Evolutionary conservation across 2,329 filamentous ascomycete genomes (phyloP).

Genomic region (Penicillium sp.): DNA sequence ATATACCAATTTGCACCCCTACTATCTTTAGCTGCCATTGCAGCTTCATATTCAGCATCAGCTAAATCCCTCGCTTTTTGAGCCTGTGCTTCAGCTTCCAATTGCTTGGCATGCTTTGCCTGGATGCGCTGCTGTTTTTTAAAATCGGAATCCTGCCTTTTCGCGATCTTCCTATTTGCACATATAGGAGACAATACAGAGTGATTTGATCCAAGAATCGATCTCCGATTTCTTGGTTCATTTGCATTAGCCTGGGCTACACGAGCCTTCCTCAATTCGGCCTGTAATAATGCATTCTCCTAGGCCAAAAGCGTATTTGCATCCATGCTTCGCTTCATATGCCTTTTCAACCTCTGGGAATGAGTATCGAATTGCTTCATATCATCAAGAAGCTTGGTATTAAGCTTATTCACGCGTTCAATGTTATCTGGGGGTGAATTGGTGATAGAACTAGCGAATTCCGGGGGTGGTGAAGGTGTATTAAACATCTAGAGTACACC

Average conservation of each 20-base stretch:
- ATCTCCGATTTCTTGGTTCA: no score
- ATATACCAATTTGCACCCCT: no score
- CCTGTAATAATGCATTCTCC: no score
- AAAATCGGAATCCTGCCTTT: background rate
- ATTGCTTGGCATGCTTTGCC: background rate
- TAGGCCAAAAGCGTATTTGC: background rate
- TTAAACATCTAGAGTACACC: no score
- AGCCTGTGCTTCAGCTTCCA: background rate
- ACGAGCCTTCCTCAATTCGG: background rate
- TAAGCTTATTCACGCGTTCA: no score
- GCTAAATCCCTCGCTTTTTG: background rate
- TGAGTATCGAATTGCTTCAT: background rate
- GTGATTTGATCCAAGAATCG: background rate
- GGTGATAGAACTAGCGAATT: no score
- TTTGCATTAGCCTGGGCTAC: no score
- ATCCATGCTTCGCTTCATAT: background rate
- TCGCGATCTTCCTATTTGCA: background rate
- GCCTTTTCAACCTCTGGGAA: background rate
- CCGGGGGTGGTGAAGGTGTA: no score
- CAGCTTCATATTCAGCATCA: no score
- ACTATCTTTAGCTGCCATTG: no score
- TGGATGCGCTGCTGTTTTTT: background rate
- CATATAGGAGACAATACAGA: background rate
- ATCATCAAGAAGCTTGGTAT: background rate
- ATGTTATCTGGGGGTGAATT: no score